Base-by-base conservation (phyloP, 768 basidiomycete genomes). In the Leccinum boreale region DNA sequence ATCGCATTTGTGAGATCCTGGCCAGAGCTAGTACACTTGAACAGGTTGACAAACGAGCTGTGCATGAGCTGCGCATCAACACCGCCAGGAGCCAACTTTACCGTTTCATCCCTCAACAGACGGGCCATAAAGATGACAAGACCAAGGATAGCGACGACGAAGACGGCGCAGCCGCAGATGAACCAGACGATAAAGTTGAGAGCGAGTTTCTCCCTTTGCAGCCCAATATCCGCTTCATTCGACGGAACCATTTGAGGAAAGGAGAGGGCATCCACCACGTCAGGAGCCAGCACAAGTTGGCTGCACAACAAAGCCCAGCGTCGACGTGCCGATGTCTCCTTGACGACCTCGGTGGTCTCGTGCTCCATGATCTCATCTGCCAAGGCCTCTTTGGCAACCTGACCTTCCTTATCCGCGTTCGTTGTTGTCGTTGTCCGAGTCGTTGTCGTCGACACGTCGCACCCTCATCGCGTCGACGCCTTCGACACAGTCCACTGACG, bases 131-230 rank as follows among this genome's bases (percentile, higher is more conserved):
- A 98, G 72, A 99, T 98, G 58, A 99, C 73, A 53, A 81, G 71
- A 11, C 92, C 93, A 28, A 98, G 79, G 24, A 95, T 73, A 10
- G 92, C 92, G 67, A 98, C 95, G 66, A 99, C 90, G 72, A 99
- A 98, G 49, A 94, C 81, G 1, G 92, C 87, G 64, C 85, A 85
- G n/a, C 73, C 88, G 61, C 94, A 98, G 29, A 91, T 78, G 67
- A 97, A 85, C 96, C 95, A 98, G 65, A 99, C 98, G 74, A 99
- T 78, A 58, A 99, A 73, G 73, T 98, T 98, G 67, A 98, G 82
- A 3, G 93, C 92, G 1, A 98, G 79, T 73, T 99, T 98, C 75
- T 98, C 97, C 58, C 96, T 79, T 72, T 98, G 24, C 4, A 24
- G 94, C 23, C 90, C 85, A 23, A 99, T 81, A 66, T 99, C 97